Percentiles rank a stretch among this genome's conserved stretches.
These are phyloP conservation scores for Xylaria sp. DNA, from an alignment of 2,329 filamentous ascomycete species.

Conservation along the genomic window DNA sequence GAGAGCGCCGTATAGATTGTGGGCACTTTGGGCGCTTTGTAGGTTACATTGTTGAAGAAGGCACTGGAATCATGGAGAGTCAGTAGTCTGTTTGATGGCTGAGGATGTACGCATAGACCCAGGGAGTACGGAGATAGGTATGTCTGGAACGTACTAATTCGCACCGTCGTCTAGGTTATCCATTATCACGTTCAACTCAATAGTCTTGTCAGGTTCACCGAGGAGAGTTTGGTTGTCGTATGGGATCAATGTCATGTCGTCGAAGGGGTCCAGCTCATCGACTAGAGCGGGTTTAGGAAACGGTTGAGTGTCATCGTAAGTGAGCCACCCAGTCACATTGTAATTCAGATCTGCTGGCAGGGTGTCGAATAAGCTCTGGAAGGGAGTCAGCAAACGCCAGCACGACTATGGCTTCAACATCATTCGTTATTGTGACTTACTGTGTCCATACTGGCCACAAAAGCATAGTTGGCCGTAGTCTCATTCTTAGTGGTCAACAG, in stretches of 20 bases:
- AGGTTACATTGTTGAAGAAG: constrained; percentile 83
- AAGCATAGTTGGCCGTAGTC: constrained; percentile 71
- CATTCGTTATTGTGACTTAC: constrained; percentile 52
- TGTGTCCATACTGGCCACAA: constrained; percentile 76
- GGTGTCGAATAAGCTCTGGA: constrained; percentile 72
- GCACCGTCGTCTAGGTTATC: constrained; percentile 74
- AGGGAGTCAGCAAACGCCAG: constrained; percentile 41
- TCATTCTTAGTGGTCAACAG: constrained; percentile 72
- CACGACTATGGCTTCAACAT: not conserved
- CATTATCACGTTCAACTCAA: constrained; percentile 74
- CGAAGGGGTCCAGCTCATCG: constrained; percentile 73
- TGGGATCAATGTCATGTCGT: constrained; percentile 79
- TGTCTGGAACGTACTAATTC: constrained; percentile 68
- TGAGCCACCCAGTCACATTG: constrained; percentile 73
- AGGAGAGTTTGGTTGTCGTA: constrained; percentile 72
- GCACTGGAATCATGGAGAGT: constrained; percentile 50
- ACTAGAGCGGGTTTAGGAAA: constrained; percentile 65
- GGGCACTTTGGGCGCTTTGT: constrained; percentile 78
- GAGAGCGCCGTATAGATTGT: constrained; percentile 81
- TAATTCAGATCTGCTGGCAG: constrained; percentile 75
- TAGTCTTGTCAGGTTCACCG: constrained; percentile 68
- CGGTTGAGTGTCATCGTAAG: constrained; percentile 62
- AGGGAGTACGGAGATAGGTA: not conserved
- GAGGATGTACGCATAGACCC: not conserved
- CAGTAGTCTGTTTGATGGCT: not conserved